phyloP scores from a whole-genome alignment of 306 rosid genomes.

The Malus fusca region DNA sequence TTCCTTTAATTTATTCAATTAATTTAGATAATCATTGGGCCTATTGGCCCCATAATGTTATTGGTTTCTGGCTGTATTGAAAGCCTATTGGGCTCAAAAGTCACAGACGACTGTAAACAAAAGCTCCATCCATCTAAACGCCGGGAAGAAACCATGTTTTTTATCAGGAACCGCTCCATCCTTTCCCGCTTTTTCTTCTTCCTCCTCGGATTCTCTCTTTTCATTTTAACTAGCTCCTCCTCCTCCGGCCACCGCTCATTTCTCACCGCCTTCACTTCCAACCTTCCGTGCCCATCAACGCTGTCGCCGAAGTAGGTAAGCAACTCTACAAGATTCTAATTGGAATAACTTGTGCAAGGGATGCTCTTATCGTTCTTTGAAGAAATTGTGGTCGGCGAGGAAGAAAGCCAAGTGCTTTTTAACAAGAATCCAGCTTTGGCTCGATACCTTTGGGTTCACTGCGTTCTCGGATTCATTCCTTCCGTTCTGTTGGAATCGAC shows the following conservation, averaged over 20 bases:
- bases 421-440: constrained; percentile 31
- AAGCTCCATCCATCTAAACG: not conserved
- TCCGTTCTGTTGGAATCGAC: constrained; percentile 44
- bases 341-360: constrained; percentile 29
- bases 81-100: not conserved
- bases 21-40: not conserved
- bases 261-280: constrained; percentile 10
- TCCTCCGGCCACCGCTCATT: not conserved
- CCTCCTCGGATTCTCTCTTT: constrained; percentile 12
- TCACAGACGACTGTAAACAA: not conserved
- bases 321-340: constrained; percentile 2
- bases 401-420: constrained; percentile 30
- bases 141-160: not conserved
- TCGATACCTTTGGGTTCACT: constrained; percentile 26
- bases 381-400: constrained; percentile 41
- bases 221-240: not conserved
- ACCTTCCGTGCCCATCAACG: not conserved
- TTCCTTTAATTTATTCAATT: no score
- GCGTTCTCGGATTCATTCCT: constrained; percentile 34
- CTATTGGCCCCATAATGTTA: no score
- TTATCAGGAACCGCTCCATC: not conserved
- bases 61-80: not conserved
- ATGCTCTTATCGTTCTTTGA: constrained; percentile 33
- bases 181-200: constrained; percentile 12
- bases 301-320: constrained; percentile 28